Evolutionary conservation across 495 filamentous ascomycete species (phyloP).

Genomic region (Hyphodiscus hymeniophilus): DNA sequence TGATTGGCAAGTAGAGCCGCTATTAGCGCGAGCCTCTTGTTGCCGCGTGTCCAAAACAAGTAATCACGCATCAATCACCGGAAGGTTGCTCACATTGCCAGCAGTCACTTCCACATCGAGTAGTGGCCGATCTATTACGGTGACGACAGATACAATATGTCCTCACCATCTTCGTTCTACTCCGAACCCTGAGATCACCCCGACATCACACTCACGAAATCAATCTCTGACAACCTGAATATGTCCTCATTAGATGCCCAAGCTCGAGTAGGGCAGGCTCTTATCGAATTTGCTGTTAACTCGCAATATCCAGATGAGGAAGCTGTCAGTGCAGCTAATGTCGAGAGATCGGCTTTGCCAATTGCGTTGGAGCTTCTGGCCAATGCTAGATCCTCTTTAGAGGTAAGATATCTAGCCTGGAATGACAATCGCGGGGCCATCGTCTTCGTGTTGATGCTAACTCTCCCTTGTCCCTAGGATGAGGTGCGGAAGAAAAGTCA

Average conservation of each 20-base stretch:
- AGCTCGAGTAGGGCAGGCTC: conserved; percentile 46
- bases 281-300: conserved; percentile 64
- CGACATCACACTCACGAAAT: no score
- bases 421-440: background rate
- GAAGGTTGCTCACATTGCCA: no score
- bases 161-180: no score
- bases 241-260: conserved; percentile 11
- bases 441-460: conserved; percentile 1
- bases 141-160: no score
- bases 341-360: conserved; percentile 35
- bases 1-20: no score
- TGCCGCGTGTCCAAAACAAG: no score
- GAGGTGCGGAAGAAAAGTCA: conserved; percentile 67
- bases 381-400: conserved; percentile 56
- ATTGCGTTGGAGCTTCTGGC: conserved; percentile 56
- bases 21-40: no score
- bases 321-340: conserved; percentile 47
- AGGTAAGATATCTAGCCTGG: conserved; percentile 52
- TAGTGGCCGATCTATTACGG: no score
- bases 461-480: conserved; percentile 3
- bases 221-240: no score
- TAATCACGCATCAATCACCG: no score
- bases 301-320: conserved; percentile 70
- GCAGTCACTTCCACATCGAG: no score
- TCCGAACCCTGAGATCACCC: no score